A percentile compares a stretch with the other conserved stretches of the same genome.
These are phyloP conservation scores for Torulaspora delbrueckii DNA, from an alignment of 805 yeast genomes.

Conservation along the genomic window DNA sequence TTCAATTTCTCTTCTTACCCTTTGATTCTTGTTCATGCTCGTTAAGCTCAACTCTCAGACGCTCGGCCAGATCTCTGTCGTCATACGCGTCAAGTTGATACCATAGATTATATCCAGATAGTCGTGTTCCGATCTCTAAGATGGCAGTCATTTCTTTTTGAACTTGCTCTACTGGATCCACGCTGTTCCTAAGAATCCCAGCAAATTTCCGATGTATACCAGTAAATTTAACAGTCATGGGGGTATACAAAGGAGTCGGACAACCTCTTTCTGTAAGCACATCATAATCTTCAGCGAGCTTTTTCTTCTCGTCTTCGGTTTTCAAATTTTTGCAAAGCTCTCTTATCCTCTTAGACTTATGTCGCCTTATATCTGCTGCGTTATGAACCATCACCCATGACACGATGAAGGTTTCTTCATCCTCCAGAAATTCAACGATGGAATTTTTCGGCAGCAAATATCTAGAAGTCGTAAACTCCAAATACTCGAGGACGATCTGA, in stretches of 20 bases:
- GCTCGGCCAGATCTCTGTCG: constrained; percentile 64
- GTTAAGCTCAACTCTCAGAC: constrained; percentile 51
- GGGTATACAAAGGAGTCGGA: constrained; percentile 43
- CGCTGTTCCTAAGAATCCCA: constrained; percentile 63
- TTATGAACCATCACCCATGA: constrained; percentile 36
- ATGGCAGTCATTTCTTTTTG: constrained; percentile 57
- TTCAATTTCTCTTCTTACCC: constrained; percentile 32
- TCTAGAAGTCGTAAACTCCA: constrained; percentile 71
- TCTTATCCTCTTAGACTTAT: constrained; percentile 19
- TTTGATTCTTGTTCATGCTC: constrained; percentile 47
- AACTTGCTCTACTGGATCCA: constrained; percentile 52
- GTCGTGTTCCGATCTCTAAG: constrained; percentile 54
- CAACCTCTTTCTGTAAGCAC: constrained; percentile 35
- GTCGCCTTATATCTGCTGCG: constrained; percentile 25
- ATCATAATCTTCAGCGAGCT: constrained; percentile 16
- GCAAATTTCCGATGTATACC: constrained; percentile 63
- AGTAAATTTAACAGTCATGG: constrained; percentile 60
- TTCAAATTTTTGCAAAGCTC: constrained; percentile 17
- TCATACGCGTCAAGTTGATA: constrained; percentile 73
- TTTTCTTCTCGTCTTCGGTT: constrained; percentile 18
- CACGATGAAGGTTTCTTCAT: constrained; percentile 27
- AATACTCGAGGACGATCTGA: constrained; percentile 77
- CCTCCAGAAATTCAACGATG: constrained; percentile 50
- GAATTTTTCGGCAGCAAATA: constrained; percentile 73
- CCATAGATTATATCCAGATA: constrained; percentile 68